Evolutionary conservation across 805 yeast species (phyloP), one percentile per base, ranked within the genome.

Genomic region (Metschnikowia amazonensis): DNA sequence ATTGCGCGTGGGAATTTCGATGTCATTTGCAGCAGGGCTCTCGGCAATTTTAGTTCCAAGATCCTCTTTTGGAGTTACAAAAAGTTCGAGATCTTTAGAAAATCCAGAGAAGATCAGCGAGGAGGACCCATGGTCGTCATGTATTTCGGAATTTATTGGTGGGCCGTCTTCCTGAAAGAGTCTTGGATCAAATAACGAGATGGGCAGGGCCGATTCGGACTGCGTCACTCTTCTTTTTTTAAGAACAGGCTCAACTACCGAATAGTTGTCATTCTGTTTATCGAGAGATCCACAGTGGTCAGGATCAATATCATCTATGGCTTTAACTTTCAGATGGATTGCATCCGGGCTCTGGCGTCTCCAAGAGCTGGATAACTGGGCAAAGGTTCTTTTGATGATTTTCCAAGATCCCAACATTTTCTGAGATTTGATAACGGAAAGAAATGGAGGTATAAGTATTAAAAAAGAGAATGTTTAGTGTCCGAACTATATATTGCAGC

Each of bases 331-430:
- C 24, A 9, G 3, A 6, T 18, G 13, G 25, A 17, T 20, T 20
- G 23, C 10, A 14, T 17, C 33, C 7, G 32, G 32, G 24, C 24
- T 14, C 4, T n/a, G 33, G 29, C 41, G 41, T 28, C 28, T 37
- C 41, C 41, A 27, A 7, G 42, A 14, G 36, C 7, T 14, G 21
- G 42, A 47, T 32, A 45, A 40, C n/a, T 42, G 46, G 24, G 51
- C 37, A 24, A 48, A 36, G 14, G 51, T 47, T 25, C 49, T 29
- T 27, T 50, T 50, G 47, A 50, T 35, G 14, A 35, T 38, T 21
- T 39, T 47, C 53, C 53, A 50, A 17, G 44, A 36, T 17, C 30
- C 42, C 27, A 28, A n/a, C 41, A 37, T 36, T 8, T n/a, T 13
- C 9, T 20, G 25, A 13, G 4, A 28, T 3, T 37, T 18, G 16